Base-by-base conservation (phyloP, 2,329 filamentous ascomycete genomes). In the Fusarium siculi region DNA sequence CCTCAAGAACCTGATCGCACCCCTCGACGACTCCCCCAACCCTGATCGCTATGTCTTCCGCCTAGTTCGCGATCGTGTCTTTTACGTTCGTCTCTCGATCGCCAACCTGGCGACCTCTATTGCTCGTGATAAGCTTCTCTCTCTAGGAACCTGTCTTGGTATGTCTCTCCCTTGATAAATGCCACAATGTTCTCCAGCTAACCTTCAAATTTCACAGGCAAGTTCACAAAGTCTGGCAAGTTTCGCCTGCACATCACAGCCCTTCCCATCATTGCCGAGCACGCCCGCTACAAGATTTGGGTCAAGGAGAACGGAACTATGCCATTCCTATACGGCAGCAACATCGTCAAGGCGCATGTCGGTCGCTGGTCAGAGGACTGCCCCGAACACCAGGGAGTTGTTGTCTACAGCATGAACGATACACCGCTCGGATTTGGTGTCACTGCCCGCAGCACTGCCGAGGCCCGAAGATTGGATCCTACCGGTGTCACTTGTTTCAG, bases 231-330 rank as follows among this genome's bases (percentile, higher is more conserved):
- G 87, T 93, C 95, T 9, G 94, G 95, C 72, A 98, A 98, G 83
- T 98, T 99, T 86, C 88, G 96, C 59, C 87, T 99, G 62, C 95
- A 98, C 85, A 93, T 98, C 80, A 98, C 96, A 4, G 93, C 88
- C 23, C 87, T 99, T 66, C 93, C 95, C 72, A 90, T 98, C 72
- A 92, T 99, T 74, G 93, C 95, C 64, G 92, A 94, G 74, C 94
- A 98, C 82, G 96, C 96, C 49, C 88, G 96, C 67, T 97, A 97
- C 85, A 98, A 98, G 90, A 91, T 98, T 77, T 98, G 95, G 95
- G 92, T 99, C 76, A 97, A 97, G 84, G 89, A 92, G 67, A 98
- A 98, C 84, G 96, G 96, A 75, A 95, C 97, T 79, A 97, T 98
- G 95, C 96, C 96, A 2, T 98, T 97, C 82, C 85, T 99, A 52